Percentiles rank a stretch among this genome's conserved stretches.
These are phyloP conservation scores for Ophiostoma sp. DNA, from an alignment of 2,329 filamentous ascomycete species.

Conservation along the genomic window DNA sequence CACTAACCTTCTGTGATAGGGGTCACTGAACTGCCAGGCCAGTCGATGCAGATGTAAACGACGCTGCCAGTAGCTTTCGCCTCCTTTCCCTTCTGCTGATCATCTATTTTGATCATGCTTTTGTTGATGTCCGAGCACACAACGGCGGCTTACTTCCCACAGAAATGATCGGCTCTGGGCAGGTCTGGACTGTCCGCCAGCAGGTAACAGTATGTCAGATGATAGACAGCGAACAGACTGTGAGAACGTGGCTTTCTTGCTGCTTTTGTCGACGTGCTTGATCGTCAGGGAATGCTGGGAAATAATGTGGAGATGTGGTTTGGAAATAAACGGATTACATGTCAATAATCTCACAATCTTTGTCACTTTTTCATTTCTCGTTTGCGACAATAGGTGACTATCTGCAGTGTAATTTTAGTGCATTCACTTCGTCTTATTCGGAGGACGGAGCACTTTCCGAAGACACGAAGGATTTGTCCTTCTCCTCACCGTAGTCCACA, in stretches of 20 bases:
- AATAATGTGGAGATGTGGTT: neutral
- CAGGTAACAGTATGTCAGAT: too few species aligned
- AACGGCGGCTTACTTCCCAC: neutral
- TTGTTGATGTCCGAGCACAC: neutral
- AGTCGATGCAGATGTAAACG: slow-evolving; percentile 1
- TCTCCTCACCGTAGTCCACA: neutral
- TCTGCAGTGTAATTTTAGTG: neutral
- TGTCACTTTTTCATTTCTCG: neutral
- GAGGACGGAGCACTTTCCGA: neutral
- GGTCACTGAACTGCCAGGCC: slow-evolving; percentile 1
- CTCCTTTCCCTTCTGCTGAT: too few species aligned
- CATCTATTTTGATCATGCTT: too few species aligned
- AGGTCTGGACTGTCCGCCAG: neutral
- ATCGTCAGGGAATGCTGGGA: neutral
- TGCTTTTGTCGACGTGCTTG: neutral
- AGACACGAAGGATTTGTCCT: neutral
- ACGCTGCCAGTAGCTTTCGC: too few species aligned
- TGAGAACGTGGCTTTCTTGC: neutral
- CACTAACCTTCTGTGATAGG: neutral
- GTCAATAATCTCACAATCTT: neutral
- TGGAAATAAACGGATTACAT: neutral
- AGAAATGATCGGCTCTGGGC: neutral
- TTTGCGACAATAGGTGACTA: neutral
- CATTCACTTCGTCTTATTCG: neutral
- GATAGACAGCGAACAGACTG: neutral